These are phyloP conservation scores for Termitomyces heimii DNA, from an alignment of 768 basidiomycete species.

Conservation along the genomic window DNA sequence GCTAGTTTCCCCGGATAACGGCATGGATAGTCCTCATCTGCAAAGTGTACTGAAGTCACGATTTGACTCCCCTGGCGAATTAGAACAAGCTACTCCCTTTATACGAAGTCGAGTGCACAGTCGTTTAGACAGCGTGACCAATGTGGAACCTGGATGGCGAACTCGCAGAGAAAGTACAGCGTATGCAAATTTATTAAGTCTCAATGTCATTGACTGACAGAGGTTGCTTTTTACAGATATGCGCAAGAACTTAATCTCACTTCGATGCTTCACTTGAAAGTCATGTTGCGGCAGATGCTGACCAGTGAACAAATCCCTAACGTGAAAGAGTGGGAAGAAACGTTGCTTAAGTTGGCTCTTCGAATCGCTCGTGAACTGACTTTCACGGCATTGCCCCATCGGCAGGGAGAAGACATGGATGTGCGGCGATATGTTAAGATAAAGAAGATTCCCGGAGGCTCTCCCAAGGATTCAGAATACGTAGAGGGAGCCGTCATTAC, in stretches of 20 bases:
- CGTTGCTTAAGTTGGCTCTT: constrained; percentile 73
- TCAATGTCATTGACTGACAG: neutral
- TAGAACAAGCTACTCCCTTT: constrained; percentile 70
- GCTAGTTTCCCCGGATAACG: constrained; percentile 67
- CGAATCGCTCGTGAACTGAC: constrained; percentile 83
- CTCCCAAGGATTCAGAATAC: constrained; percentile 90
- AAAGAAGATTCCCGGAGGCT: constrained; percentile 95
- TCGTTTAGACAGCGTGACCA: constrained; percentile 52
- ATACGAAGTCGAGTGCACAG: constrained; percentile 84
- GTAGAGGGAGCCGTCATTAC: constrained; percentile 96
- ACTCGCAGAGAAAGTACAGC: constrained; percentile 86
- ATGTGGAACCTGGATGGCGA: constrained; percentile 73
- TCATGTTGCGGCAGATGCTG: constrained; percentile 90
- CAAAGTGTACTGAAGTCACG: constrained; percentile 47
- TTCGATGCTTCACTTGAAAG: constrained; percentile 85
- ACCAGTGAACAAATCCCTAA: constrained; percentile 79
- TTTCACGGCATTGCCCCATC: constrained; percentile 61
- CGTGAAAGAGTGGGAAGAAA: constrained; percentile 83
- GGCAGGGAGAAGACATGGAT: constrained; percentile 91
- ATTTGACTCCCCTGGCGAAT: constrained; percentile 70
- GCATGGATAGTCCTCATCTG: constrained; percentile 51
- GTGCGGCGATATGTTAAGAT: constrained; percentile 94
- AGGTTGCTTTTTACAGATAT: constrained; percentile 48
- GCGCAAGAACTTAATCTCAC: constrained; percentile 78
- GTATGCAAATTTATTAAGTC: constrained; percentile 39